Base-by-base conservation (phyloP, 2,329 filamentous ascomycete species). In the Hypoxylon sp. region DNA sequence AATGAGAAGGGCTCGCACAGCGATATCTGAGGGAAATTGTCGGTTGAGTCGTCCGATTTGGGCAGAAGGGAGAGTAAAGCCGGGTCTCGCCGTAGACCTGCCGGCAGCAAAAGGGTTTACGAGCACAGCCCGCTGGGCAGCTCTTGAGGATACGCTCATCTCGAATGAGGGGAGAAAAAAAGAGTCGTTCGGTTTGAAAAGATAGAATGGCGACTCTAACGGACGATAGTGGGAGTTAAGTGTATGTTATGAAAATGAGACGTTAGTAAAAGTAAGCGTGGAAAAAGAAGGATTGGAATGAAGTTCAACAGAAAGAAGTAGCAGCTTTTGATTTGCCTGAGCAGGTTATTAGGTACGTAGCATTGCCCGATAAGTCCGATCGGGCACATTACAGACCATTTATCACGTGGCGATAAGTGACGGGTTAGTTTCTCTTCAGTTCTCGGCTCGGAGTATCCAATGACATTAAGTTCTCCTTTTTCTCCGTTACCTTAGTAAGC, bases 91-190 rank as follows among this genome's bases (percentile, higher is more conserved):
- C 31, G 81, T 66, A 45, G 71, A 69, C 58, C 77, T 75, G 58
- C 77, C 80, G n/a, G n/a, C n/a, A 76, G 63, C 43, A 51, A 83
- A 76, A 59, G 79, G 76, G 72, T 78, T 81, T 60, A 78, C 73
- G 63, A 77, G 70, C 57, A 78, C 73, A 53, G 78, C 80, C 74
- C 79, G 73, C 53, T 79, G 79, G 71, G 79, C 80, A 64, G 81
- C 75, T 65, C 69, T 76, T 55, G 80, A 73, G 36, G 81, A 81
- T 65, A 79, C 76, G 76, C 80, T 83, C 80, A 83, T 83, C 59
- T 45, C 51, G 45, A 46, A 43, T n/a, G n/a, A n/a, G n/a, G n/a
- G n/a, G n/a, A n/a, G n/a, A n/a, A n/a, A n/a, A n/a, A n/a, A n/a
- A n/a, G n/a, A n/a, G n/a, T n/a, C n/a, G n/a, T n/a, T n/a, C n/a